Percentiles rank a stretch among this genome's conserved stretches.
Conservation (phyloP, 306 rosid species). For the Spatholobus suberectus region DNA sequence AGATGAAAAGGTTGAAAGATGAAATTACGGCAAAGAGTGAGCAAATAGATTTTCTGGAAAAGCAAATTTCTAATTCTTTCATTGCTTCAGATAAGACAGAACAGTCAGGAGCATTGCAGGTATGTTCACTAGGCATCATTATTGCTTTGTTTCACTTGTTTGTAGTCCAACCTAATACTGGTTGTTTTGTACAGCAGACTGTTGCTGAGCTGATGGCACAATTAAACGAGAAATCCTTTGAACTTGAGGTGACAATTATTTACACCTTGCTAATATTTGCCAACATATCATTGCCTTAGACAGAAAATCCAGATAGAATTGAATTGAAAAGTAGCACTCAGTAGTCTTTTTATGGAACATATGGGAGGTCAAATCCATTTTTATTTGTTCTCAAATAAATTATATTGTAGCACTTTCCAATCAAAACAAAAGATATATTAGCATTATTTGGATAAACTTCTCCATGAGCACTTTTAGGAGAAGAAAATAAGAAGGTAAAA, state of each 20-base stretch:
- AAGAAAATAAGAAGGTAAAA: too few relatives aligned
- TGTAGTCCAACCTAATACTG: slow-evolving; percentile 39
- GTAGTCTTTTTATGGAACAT: slow-evolving; percentile 30
- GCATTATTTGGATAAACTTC: background rate
- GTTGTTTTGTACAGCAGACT: slow-evolving; percentile 69
- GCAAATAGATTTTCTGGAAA: slow-evolving; percentile 85
- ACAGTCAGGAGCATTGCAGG: slow-evolving; percentile 74
- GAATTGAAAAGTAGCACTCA: slow-evolving; percentile 32
- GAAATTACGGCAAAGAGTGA: slow-evolving; percentile 78
- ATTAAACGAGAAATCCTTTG: slow-evolving; percentile 93
- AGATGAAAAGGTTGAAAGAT: slow-evolving; percentile 72
- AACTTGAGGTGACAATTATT: slow-evolving; percentile 82
- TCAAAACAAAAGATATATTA: slow-evolving; percentile 8
- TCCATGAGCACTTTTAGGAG: too few relatives aligned
- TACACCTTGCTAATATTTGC: slow-evolving; percentile 36
- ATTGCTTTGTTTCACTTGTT: slow-evolving; percentile 42
- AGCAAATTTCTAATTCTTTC: slow-evolving; percentile 66
- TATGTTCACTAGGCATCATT: slow-evolving; percentile 46
- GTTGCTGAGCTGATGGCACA: slow-evolving; percentile 76
- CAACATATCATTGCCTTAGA: slow-evolving; percentile 26
- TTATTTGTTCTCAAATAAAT: slow-evolving; percentile 1
- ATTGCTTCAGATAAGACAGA: slow-evolving; percentile 62
- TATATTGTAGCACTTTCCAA: slow-evolving; percentile 20
- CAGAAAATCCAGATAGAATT: slow-evolving; percentile 29
- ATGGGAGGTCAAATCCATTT: slow-evolving; percentile 19